Percentiles rank a stretch among this genome's conserved stretches.
Evolutionary conservation across 169 alveolate species (phyloP).

Genomic region (Eimeria maxima): DNA sequence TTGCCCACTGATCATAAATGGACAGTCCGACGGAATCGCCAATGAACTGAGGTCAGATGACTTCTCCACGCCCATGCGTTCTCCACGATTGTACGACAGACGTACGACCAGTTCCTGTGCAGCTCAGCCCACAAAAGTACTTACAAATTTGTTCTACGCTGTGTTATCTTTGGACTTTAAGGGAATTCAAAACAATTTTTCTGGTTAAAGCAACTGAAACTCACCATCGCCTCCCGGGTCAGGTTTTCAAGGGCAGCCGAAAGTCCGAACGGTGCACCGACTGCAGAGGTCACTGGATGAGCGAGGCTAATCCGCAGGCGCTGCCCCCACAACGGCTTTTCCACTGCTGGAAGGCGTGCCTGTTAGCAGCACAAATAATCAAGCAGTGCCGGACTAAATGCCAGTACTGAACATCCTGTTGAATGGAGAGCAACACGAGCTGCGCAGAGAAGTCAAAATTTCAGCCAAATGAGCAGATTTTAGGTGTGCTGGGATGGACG

Average conservation of each 20-base stretch:
- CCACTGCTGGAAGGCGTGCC: slow-evolving; percentile 57
- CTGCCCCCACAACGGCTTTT: slow-evolving; percentile 48
- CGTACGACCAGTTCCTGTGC: slow-evolving; percentile 66
- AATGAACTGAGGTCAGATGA: slow-evolving; percentile 29
- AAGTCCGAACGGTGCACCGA: slow-evolving; percentile 69
- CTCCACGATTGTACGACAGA: slow-evolving; percentile 10
- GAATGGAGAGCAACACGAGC: background rate
- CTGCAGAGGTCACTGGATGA: slow-evolving; percentile 47
- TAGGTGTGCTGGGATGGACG: background rate
- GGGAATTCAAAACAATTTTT: too few species aligned
- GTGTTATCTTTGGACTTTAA: background rate
- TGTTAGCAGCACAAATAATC: background rate
- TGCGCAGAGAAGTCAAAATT: background rate
- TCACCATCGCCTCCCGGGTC: slow-evolving; percentile 77
- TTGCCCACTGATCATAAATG: slow-evolving; percentile 66
- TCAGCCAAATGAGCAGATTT: background rate
- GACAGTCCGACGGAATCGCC: slow-evolving; percentile 28
- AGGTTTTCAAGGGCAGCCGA: slow-evolving; percentile 65
- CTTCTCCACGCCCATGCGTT: background rate
- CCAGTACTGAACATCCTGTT: background rate
- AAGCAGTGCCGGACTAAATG: background rate
- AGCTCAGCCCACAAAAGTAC: background rate
- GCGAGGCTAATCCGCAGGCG: slow-evolving; percentile 43
- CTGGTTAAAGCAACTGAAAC: background rate
- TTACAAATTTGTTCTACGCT: background rate